phyloP scores from a whole-genome alignment of 352 stramenopile species.

The Globisporangium cystogenes region DNA sequence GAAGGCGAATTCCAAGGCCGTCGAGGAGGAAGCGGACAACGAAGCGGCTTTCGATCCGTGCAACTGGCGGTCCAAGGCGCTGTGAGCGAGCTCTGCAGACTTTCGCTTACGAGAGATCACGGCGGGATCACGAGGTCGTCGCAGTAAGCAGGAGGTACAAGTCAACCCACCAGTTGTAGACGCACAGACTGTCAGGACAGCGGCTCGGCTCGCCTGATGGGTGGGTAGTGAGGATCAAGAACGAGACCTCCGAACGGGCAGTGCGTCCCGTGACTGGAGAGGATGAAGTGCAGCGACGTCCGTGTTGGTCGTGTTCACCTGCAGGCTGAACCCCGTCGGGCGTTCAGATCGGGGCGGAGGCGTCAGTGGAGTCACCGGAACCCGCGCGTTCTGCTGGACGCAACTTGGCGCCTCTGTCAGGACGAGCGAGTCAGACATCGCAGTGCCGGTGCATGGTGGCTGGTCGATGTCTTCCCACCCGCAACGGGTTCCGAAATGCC shows the following conservation, averaged over 20 bases:
- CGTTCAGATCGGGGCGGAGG: neutral
- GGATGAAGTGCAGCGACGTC: neutral
- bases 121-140: neutral
- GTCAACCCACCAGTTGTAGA: neutral
- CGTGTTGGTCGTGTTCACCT: neutral
- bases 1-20: slow-evolving; percentile 17
- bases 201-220: neutral
- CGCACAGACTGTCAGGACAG: neutral
- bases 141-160: neutral
- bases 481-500: neutral
- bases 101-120: too few relatives aligned
- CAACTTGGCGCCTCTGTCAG: neutral
- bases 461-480: too few relatives aligned
- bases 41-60: slow-evolving; percentile 34
- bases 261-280: neutral
- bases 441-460: too few relatives aligned
- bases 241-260: neutral
- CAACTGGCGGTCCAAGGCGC: slow-evolving; percentile 37
- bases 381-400: neutral
- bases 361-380: neutral
- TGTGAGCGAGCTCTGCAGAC: slow-evolving; percentile 12
- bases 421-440: neutral
- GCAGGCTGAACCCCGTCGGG: neutral
- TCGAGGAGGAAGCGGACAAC: slow-evolving; percentile 22
- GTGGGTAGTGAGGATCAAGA: neutral